These are phyloP conservation scores for Clonostachys rosea DNA, from an alignment of 2,329 filamentous ascomycete species.

Conservation along the genomic window DNA sequence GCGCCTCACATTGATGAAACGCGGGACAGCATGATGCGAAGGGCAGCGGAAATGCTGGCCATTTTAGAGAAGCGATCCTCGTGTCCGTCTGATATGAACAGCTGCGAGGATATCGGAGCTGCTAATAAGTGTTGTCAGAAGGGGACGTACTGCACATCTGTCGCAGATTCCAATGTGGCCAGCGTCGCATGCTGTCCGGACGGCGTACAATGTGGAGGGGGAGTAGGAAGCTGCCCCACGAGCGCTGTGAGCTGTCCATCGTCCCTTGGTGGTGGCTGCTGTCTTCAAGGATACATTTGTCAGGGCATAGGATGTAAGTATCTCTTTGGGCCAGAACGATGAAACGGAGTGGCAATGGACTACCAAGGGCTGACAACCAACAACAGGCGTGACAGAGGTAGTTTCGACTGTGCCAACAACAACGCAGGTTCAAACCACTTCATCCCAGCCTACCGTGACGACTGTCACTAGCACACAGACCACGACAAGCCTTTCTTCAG, in stretches of 20 bases:
- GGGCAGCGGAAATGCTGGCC: slow-evolving; percentile 39
- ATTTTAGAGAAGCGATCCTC: slow-evolving; percentile 54
- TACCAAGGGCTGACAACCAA: neutral
- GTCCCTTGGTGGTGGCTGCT: slow-evolving; percentile 68
- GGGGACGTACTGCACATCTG: slow-evolving; percentile 61
- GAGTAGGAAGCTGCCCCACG: slow-evolving; percentile 55
- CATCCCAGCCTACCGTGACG: slow-evolving; percentile 28
- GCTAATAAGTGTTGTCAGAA: slow-evolving; percentile 69
- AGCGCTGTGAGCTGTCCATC: slow-evolving; percentile 62
- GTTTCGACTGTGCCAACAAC: slow-evolving; percentile 11
- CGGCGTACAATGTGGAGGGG: slow-evolving; percentile 58
- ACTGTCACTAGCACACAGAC: neutral
- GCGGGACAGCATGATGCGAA: slow-evolving; percentile 25
- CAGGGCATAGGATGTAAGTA: slow-evolving; percentile 65
- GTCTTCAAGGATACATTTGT: slow-evolving; percentile 67
- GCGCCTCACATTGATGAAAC: slow-evolving; percentile 33
- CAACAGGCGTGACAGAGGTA: neutral
- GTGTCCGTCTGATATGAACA: slow-evolving; percentile 63
- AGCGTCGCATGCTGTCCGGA: slow-evolving; percentile 71
- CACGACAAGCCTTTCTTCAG: neutral
- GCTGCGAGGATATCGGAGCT: slow-evolving; percentile 59
- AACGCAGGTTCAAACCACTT: slow-evolving; percentile 8
- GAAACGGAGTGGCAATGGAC: too few species aligned
- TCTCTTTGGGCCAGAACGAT: neutral
- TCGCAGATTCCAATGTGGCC: slow-evolving; percentile 58